Evolutionary conservation across 2,329 filamentous ascomycete species (phyloP), one percentile per base, ranked within the genome.

Genomic region (Tolypocladium ovalisporum): DNA sequence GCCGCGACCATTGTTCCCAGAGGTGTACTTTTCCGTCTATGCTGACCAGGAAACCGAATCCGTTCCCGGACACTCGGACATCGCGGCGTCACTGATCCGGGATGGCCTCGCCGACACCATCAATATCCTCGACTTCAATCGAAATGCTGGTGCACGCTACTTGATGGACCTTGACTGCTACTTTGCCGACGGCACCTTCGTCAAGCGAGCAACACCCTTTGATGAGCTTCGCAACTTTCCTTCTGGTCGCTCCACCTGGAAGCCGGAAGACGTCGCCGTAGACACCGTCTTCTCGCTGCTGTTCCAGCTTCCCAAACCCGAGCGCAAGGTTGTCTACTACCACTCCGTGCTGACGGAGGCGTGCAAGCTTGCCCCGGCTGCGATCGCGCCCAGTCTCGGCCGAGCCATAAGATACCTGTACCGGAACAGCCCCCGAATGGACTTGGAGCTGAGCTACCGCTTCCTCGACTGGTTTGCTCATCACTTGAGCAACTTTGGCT

Each of bases 401-500:
- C 83, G 94, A 72, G 94, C 93, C 12, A 99, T 99, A 65, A 84
- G 94, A 56, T 96, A 88, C 67, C 78, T 97, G 61, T 99, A 96
- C 76, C 84, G 89, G 61, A 91, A 88, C 69, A 78, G 89, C 12
- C 86, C 90, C 59, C 82, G 81, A 2, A 85, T 97, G 78, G 94
- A 99, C 67, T 78, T 97, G 53, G 92, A 97, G 73, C 76, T 99
- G 49, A 82, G 79, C 57, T 88, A 92, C 66, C 84, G 94, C 32
- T 97, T 97, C 74, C 79, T 96, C 68, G 93, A 97, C 70, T 99
- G 94, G 94, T 99, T 99, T 68, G 84, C 93, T 22, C 94, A 99
- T 71, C 94, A 99, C 75, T 76, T 99, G 63, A 97, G 92, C 75
- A 99, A 99, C 75, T 99, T 99, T 69, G 94, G 96, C 56, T 99